Evolutionary conservation across 192 early-diverging fungal genomes (phyloP).

Genomic region (Phlyctochytrium arcticum): DNA sequence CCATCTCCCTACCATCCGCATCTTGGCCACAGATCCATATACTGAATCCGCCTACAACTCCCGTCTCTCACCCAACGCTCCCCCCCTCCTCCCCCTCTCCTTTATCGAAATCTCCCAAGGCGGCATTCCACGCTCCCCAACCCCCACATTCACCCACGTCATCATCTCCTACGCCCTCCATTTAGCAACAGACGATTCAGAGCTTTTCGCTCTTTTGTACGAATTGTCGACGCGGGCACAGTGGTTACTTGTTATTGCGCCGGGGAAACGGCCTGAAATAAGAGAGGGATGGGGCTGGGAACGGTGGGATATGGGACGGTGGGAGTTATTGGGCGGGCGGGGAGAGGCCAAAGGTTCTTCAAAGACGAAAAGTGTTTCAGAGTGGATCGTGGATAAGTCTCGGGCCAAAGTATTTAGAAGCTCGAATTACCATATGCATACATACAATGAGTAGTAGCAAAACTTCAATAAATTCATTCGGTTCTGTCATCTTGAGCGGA

Average conservation of each 20-base stretch:
- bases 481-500: too few relatives aligned
- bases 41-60: neutral
- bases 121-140: neutral
- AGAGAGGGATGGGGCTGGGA: slow-evolving; percentile 25
- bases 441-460: too few relatives aligned
- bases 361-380: too few relatives aligned
- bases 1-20: neutral
- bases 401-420: too few relatives aligned
- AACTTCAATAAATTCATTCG: too few relatives aligned
- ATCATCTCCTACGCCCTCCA: slow-evolving; percentile 19
- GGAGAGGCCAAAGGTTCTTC: too few relatives aligned
- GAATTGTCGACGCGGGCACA: slow-evolving; percentile 8
- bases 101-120: slow-evolving; percentile 23
- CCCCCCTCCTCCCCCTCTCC: slow-evolving; percentile 8
- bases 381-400: too few relatives aligned
- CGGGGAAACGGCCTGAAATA: slow-evolving; percentile 18
- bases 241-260: slow-evolving; percentile 15
- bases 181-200: slow-evolving; percentile 2
- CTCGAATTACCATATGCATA: too few relatives aligned
- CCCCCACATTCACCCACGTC: slow-evolving; percentile 1
- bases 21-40: slow-evolving; percentile 15
- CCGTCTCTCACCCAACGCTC: neutral
- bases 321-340: too few relatives aligned
- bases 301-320: slow-evolving; percentile 6
- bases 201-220: slow-evolving; percentile 14